A percentile compares a stretch with the other conserved stretches of the same genome.
Conservation (phyloP, 345 rosid genomes). For the Salix koriyanagi region DNA sequence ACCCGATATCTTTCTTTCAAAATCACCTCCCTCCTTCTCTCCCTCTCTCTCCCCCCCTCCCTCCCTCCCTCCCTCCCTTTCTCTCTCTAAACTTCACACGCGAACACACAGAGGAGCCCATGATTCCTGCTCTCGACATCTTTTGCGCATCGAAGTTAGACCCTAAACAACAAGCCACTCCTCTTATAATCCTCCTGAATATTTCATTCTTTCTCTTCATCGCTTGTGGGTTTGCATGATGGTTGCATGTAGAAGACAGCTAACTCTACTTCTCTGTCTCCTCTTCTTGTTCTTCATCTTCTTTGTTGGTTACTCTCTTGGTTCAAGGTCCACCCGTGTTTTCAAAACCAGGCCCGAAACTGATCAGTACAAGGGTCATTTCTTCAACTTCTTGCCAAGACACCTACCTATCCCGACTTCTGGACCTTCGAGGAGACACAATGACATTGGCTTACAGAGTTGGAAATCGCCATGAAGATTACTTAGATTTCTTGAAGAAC, state of each 20-base stretch:
- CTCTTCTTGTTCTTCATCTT: slow-evolving; percentile 19
- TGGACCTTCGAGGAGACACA: slow-evolving; percentile 90
- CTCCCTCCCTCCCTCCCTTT: not conserved
- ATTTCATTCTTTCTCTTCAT: not conserved
- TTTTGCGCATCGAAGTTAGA: slow-evolving; percentile 10
- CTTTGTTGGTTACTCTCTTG: slow-evolving; percentile 32
- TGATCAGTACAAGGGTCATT: slow-evolving; percentile 39
- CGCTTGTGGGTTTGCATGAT: slow-evolving; percentile 20
- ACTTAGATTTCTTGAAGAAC: not conserved
- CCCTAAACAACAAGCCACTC: slow-evolving; percentile 1
- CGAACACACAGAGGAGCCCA: slow-evolving; percentile 4
- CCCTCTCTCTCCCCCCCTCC: not conserved
- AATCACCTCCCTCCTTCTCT: slow-evolving; percentile 1
- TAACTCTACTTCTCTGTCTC: slow-evolving; percentile 13
- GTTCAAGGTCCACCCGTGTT: slow-evolving; percentile 46
- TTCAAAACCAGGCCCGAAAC: slow-evolving; percentile 42
- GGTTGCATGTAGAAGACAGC: slow-evolving; percentile 37
- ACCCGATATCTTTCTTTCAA: slow-evolving; percentile 18
- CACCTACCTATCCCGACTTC: slow-evolving; percentile 81
- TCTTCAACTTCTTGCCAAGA: slow-evolving; percentile 71
- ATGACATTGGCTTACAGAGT: slow-evolving; percentile 66
- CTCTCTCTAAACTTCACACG: not conserved
- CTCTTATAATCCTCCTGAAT: not conserved
- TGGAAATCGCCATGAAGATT: slow-evolving; percentile 48
- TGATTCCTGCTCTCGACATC: slow-evolving; percentile 32